phyloP scores from a whole-genome alignment of 495 filamentous ascomycete species.

The Annulohypoxylon maeteangense region DNA sequence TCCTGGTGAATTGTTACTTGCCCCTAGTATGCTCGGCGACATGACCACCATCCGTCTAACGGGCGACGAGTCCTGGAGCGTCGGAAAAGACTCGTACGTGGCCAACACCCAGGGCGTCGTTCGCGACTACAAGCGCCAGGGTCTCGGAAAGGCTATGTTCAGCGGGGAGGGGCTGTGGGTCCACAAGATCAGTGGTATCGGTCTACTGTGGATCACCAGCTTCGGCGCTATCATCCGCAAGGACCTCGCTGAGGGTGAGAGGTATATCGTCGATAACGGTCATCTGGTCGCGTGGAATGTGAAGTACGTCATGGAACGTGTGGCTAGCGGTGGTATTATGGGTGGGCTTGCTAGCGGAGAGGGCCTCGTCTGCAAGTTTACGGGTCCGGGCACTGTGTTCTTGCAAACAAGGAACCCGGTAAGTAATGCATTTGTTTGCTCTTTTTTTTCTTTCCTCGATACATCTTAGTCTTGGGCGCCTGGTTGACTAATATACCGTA shows the following conservation, averaged over 20 bases:
- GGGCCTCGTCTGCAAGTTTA: conserved; percentile 93
- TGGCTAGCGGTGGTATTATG: conserved; percentile 88
- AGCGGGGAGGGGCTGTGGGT: conserved; percentile 93
- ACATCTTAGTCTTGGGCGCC: background rate
- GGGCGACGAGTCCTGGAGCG: conserved; percentile 78
- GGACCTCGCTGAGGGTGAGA: conserved; percentile 83
- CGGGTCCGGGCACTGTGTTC: conserved; percentile 91
- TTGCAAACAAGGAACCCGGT: conserved; percentile 91
- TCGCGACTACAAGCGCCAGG: conserved; percentile 87
- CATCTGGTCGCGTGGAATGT: conserved; percentile 98
- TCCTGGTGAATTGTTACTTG: conserved; percentile 89
- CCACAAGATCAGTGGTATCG: conserved; percentile 82
- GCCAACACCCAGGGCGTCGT: conserved; percentile 79
- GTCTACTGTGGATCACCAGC: conserved; percentile 87
- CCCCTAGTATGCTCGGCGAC: conserved; percentile 83
- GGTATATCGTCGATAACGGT: conserved; percentile 94
- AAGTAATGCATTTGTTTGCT: conserved; percentile 37
- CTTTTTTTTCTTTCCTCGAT: background rate
- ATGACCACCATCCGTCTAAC: conserved; percentile 80
- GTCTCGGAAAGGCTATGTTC: conserved; percentile 92
- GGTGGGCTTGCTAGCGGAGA: conserved; percentile 81
- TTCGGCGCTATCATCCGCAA: conserved; percentile 96
- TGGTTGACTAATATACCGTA: conserved; percentile 26
- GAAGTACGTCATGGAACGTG: conserved; percentile 88
- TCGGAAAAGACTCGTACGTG: conserved; percentile 83